Evolutionary conservation across 2,329 filamentous ascomycete species (phyloP), one percentile per base, ranked within the genome.

Genomic region (Aspergillus carbonarius): DNA sequence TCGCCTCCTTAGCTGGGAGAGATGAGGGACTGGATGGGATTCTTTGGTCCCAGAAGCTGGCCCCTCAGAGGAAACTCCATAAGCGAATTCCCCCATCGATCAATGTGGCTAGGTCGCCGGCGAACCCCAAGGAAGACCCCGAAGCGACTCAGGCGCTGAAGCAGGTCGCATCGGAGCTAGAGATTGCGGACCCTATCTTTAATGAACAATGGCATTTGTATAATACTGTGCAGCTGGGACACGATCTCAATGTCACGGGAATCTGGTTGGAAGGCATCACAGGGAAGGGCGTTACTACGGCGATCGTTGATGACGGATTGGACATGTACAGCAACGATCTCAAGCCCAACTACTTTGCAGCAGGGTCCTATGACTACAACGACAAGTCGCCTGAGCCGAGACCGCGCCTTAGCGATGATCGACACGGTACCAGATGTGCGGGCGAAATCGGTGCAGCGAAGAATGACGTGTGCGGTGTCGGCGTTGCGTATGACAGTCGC

Each of bases 351-450:
- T 99, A 97, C 78, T 98, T 93, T 72, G 89, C 92, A 1, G 86
- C 87, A 58, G 95, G 95, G 25, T 98, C 93, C 3, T 97, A 90
- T 77, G 95, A 99, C 76, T 99, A 96, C 80, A 99, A 99, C 75
- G 92, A 98, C 69, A 83, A 90, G 51, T 83, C 82, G 2, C 81
- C 87, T 1, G 88, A 95, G 65, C 95, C 95, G 3, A 88, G 86
- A 61, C 95, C 95, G 1, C 84, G 87, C n/a, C 79, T 98, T 3
- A 83, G 82, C 3, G 93, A 98, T 66, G 95, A 99, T 72, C 85
- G 81, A 61, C 95, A 99, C 73, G 95, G 95, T 55, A 99, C 95
- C 40, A 85, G 95, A 63, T 99, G 95, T 74, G 93, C 93, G 20
- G 95, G 95, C 60, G 95, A 99, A 77, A 90, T 99, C 20, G 88